Evolutionary conservation across 352 stramenopile species (phyloP).

Genomic region (Albugo laibachii): DNA sequence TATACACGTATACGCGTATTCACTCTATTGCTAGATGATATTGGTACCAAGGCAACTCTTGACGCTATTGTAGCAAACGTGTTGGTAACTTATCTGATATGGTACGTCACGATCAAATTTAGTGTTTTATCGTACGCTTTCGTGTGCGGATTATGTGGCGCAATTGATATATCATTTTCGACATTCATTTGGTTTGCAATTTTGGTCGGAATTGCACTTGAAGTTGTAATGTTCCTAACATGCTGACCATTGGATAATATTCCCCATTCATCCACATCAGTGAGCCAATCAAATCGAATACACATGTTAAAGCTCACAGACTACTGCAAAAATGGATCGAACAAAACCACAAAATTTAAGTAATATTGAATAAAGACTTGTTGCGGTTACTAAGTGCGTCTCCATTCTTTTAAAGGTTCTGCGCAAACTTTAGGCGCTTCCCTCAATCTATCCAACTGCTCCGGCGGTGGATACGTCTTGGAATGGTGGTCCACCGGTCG

Average conservation of each 20-base stretch:
- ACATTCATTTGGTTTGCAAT: constrained; percentile 36
- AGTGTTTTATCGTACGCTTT: constrained; percentile 19
- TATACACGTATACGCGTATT: constrained; percentile 7
- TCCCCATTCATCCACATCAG: too few species aligned
- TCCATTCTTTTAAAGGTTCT: too few species aligned
- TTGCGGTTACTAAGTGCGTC: too few species aligned
- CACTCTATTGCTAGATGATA: neutral
- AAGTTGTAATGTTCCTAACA: constrained; percentile 63
- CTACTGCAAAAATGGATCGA: too few species aligned
- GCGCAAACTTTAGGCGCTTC: too few species aligned
- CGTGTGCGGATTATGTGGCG: constrained; percentile 19
- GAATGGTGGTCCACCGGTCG: too few species aligned
- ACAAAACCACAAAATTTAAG: too few species aligned
- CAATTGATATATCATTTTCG: constrained; percentile 34
- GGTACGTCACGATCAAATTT: constrained; percentile 46
- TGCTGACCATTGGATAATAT: constrained; percentile 17
- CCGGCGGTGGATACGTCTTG: too few species aligned
- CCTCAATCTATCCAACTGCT: too few species aligned
- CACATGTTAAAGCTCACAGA: too few species aligned
- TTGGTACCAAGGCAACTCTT: neutral
- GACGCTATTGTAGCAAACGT: constrained; percentile 37
- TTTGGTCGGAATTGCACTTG: constrained; percentile 22
- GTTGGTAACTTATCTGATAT: constrained; percentile 39
- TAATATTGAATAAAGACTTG: too few species aligned
- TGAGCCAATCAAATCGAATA: too few species aligned